A percentile compares a stretch with the other conserved stretches of the same genome.
Evolutionary conservation across 2,329 filamentous ascomycete species (phyloP).

Genomic region (Berkeleyomyces rouxiae): DNA sequence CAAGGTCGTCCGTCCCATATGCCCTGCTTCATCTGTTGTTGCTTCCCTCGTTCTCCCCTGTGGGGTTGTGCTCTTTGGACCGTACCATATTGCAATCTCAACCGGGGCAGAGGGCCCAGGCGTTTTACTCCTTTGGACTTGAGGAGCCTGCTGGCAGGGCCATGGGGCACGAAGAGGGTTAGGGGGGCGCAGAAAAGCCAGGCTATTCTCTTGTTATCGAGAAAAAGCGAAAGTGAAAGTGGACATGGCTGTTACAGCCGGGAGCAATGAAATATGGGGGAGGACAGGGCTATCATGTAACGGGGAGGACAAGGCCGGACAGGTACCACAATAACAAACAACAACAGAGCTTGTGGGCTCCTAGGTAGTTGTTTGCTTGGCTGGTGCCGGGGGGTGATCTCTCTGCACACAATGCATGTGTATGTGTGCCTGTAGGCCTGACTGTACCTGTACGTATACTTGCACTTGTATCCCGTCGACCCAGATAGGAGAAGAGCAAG

Average conservation of each 20-base stretch:
- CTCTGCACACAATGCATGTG: neutral
- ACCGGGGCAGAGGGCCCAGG: neutral
- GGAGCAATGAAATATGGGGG: neutral
- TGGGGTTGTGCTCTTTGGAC: neutral
- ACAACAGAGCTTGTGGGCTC: neutral
- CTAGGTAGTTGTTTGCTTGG: neutral
- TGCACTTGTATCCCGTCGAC: neutral
- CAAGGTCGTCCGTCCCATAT: neutral
- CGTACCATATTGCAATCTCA: conserved; percentile 2
- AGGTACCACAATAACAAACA: conserved; percentile 1
- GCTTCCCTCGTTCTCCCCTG: neutral
- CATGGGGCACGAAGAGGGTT: neutral
- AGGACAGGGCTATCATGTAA: neutral
- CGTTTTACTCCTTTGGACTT: neutral
- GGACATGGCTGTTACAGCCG: neutral
- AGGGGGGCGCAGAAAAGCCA: neutral
- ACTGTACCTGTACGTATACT: neutral
- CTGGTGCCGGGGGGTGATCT: neutral
- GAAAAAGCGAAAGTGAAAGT: neutral
- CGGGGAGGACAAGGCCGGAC: neutral
- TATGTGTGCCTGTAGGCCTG: neutral
- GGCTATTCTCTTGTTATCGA: neutral
- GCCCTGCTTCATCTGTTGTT: conserved; percentile 1
- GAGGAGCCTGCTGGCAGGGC: neutral
- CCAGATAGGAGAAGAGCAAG: neutral